Conservation (phyloP, 2,329 filamentous ascomycete species). For the Diaporthe ilicicola region DNA sequence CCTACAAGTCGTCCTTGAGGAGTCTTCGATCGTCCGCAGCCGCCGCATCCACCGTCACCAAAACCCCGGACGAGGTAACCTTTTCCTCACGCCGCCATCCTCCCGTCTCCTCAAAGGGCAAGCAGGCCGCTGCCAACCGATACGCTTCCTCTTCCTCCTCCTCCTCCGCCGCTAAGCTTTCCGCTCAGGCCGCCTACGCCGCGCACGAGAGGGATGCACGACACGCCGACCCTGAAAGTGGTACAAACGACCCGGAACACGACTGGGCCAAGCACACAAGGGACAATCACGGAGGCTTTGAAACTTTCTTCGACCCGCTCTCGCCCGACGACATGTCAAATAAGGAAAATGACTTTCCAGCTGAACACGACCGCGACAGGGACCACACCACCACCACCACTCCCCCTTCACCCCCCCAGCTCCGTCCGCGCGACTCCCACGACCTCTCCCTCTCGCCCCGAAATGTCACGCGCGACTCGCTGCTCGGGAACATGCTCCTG, state of each 20-base stretch:
- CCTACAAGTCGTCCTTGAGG: constrained; percentile 30
- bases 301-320: constrained; percentile 50
- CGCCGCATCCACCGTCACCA: constrained; percentile 27
- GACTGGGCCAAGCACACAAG: constrained; percentile 32
- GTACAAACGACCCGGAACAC: constrained; percentile 16
- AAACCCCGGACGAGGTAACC: constrained; percentile 35
- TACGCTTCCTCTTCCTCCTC: neutral
- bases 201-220: constrained; percentile 30
- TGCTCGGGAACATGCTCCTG: constrained; percentile 94
- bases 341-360: constrained; percentile 42
- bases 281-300: constrained; percentile 43
- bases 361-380: constrained; percentile 34
- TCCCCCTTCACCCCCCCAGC: constrained; percentile 39
- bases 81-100: constrained; percentile 36
- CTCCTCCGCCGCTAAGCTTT: constrained; percentile 12
- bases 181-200: constrained; percentile 11
- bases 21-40: constrained; percentile 32
- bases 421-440: constrained; percentile 72
- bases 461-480: constrained; percentile 84
- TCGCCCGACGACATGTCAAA: constrained; percentile 49
- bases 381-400: constrained; percentile 37
- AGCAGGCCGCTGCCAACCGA: constrained; percentile 40
- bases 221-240: constrained; percentile 10
- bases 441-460: constrained; percentile 83
- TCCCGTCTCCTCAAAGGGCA: constrained; percentile 41